A percentile compares a stretch with the other conserved stretches of the same genome.
Evolutionary conservation across 2,329 filamentous ascomycete genomes (phyloP).

Genomic region (Cordyceps sp.): DNA sequence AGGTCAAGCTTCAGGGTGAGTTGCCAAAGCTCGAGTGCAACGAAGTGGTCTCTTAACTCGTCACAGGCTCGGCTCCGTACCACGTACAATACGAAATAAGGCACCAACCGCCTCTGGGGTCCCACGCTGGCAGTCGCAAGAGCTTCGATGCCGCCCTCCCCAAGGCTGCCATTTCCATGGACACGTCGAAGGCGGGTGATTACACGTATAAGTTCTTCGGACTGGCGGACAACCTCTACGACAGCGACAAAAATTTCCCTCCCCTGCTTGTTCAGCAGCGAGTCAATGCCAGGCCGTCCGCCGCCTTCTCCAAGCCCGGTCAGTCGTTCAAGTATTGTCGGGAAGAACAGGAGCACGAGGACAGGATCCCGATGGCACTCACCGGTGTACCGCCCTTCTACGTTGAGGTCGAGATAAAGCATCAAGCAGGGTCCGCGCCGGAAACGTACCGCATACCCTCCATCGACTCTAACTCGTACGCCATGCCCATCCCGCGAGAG

Average conservation of each 20-base stretch:
- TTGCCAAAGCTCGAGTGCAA: conserved; percentile 1
- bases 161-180: conserved; percentile 66
- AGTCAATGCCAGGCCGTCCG: conserved; percentile 70
- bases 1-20: conserved; percentile 62
- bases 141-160: conserved; percentile 62
- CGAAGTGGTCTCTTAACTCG: conserved; percentile 11
- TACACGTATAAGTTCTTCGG: conserved; percentile 79
- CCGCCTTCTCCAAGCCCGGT: conserved; percentile 67
- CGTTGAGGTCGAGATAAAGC: conserved; percentile 84
- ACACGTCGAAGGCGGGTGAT: conserved; percentile 65
- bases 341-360: conserved; percentile 64
- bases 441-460: conserved; percentile 71
- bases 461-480: conserved; percentile 57
- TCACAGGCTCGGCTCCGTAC: conserved; percentile 58
- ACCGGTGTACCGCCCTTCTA: conserved; percentile 77
- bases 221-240: conserved; percentile 74
- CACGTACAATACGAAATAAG: conserved; percentile 67
- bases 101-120: conserved; percentile 51
- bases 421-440: conserved; percentile 63
- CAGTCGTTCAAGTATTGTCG: conserved; percentile 94
- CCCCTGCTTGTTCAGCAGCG: conserved; percentile 62
- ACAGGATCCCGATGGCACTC: conserved; percentile 74
- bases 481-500: conserved; percentile 70
- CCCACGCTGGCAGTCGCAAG: conserved; percentile 48
- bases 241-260: conserved; percentile 49